A percentile compares a stretch with the other conserved stretches of the same genome.
These are phyloP conservation scores for Saccharomycodes ludwigii DNA, from an alignment of 805 yeast species.

Conservation along the genomic window DNA sequence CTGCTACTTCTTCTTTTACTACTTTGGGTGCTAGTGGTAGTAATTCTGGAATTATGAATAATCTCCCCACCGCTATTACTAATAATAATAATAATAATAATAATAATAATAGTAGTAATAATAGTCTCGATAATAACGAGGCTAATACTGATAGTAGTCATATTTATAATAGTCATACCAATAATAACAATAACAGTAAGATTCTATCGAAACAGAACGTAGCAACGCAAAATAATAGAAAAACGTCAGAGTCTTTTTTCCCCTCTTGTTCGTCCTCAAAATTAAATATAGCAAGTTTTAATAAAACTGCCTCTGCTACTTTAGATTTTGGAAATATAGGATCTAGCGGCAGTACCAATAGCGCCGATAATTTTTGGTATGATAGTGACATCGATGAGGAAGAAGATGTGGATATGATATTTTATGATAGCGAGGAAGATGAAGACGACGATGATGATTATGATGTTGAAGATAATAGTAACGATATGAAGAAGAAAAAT, in stretches of 20 bases:
- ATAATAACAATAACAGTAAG: slow-evolving; percentile 1
- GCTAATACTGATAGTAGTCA: neutral
- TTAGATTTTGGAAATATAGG: no score
- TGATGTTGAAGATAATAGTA: slow-evolving; percentile 34
- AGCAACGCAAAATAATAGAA: slow-evolving; percentile 6
- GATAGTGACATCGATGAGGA: slow-evolving; percentile 59
- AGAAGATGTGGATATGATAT: slow-evolving; percentile 43
- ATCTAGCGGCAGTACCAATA: slow-evolving; percentile 37
- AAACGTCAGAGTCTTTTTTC: no score
- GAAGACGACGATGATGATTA: slow-evolving; percentile 50
- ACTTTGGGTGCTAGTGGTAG: no score
- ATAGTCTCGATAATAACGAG: neutral
- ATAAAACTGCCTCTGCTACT: no score
- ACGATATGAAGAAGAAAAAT: slow-evolving; percentile 27
- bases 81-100: slow-evolving; percentile 6
- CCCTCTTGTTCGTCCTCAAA: no score
- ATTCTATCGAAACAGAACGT: neutral
- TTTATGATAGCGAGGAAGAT: slow-evolving; percentile 41
- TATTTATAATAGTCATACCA: no score
- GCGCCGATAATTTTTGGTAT: slow-evolving; percentile 78
- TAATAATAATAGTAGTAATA: slow-evolving; percentile 21
- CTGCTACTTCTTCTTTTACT: no score
- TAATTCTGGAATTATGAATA: no score
- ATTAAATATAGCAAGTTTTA: no score
- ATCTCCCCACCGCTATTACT: slow-evolving; percentile 7